Conservation (phyloP, 1,284 basidiomycete species). For the Ganoderma lucidum region DNA sequence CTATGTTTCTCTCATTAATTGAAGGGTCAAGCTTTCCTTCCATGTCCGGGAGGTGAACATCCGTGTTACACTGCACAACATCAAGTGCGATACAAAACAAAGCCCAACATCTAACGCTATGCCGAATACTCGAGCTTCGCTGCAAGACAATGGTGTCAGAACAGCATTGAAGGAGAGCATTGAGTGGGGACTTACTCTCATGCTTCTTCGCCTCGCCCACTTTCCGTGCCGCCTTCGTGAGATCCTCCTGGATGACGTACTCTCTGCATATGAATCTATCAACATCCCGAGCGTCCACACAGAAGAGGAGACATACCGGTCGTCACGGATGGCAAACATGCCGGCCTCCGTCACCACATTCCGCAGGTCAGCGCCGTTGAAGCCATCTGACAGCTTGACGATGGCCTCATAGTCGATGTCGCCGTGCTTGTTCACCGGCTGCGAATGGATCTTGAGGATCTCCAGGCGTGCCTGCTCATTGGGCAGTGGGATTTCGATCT, state of each 20-base stretch:
- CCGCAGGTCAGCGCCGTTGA: slow-evolving; percentile 96
- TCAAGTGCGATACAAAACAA: slow-evolving; percentile 23
- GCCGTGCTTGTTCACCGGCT: slow-evolving; percentile 93
- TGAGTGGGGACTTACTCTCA: slow-evolving; percentile 68
- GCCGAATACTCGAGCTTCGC: slow-evolving; percentile 69
- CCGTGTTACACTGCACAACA: slow-evolving; percentile 23
- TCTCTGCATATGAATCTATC: slow-evolving; percentile 59
- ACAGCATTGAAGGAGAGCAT: background rate
- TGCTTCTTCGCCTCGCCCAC: slow-evolving; percentile 97
- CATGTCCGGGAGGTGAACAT: slow-evolving; percentile 2
- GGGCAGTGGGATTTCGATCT: slow-evolving; percentile 98
- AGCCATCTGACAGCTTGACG: slow-evolving; percentile 94
- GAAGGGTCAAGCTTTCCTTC: background rate
- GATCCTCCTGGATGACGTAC: slow-evolving; percentile 92
- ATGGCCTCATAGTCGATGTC: slow-evolving; percentile 98
- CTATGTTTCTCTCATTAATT: background rate
- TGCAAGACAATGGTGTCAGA: slow-evolving; percentile 36
- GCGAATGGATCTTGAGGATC: slow-evolving; percentile 98
- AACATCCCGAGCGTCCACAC: background rate
- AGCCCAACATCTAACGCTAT: slow-evolving; percentile 31
- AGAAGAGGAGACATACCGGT: slow-evolving; percentile 61
- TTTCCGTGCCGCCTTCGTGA: slow-evolving; percentile 98
- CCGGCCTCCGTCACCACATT: slow-evolving; percentile 99
- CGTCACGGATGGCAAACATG: slow-evolving; percentile 99
- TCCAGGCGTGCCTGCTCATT: slow-evolving; percentile 97